Evolutionary conservation across 495 filamentous ascomycete genomes (phyloP).

Genomic region (Evernia prunastri): DNA sequence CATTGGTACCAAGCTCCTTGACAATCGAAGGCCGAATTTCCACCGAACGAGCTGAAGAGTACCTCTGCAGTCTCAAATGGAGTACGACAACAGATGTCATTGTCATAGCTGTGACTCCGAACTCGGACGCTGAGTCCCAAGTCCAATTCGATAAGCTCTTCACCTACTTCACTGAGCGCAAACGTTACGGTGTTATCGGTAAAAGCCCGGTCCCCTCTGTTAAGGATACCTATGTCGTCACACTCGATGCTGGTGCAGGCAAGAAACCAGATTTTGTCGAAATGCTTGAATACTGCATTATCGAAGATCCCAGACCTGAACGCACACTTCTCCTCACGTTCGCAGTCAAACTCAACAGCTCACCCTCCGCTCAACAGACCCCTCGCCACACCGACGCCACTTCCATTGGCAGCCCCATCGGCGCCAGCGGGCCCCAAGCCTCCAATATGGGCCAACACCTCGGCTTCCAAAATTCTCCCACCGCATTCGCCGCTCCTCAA

Average conservation of each 20-base stretch:
- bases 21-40: constrained; percentile 79
- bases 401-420: constrained; percentile 41
- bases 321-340: constrained; percentile 71
- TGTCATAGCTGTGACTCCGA: constrained; percentile 58
- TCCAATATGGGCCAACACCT: constrained; percentile 21
- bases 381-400: constrained; percentile 36
- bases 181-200: constrained; percentile 74
- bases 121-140: constrained; percentile 44
- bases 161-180: constrained; percentile 70
- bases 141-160: constrained; percentile 61
- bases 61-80: constrained; percentile 74
- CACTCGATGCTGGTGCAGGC: constrained; percentile 54
- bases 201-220: constrained; percentile 61
- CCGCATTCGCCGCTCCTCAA: constrained; percentile 14
- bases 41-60: constrained; percentile 72
- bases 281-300: constrained; percentile 64
- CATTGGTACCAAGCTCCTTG: constrained; percentile 61
- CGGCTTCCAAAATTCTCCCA: constrained; percentile 19
- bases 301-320: constrained; percentile 58
- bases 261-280: constrained; percentile 66
- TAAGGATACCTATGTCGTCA: constrained; percentile 71
- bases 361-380: constrained; percentile 42
- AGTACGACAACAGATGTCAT: constrained; percentile 66
- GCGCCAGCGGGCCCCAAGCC: constrained; percentile 36
- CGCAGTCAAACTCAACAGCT: constrained; percentile 55